Evolutionary conservation across 371 early-diverging fungal species (phyloP).

Genomic region (Rhizopus microsporus): DNA sequence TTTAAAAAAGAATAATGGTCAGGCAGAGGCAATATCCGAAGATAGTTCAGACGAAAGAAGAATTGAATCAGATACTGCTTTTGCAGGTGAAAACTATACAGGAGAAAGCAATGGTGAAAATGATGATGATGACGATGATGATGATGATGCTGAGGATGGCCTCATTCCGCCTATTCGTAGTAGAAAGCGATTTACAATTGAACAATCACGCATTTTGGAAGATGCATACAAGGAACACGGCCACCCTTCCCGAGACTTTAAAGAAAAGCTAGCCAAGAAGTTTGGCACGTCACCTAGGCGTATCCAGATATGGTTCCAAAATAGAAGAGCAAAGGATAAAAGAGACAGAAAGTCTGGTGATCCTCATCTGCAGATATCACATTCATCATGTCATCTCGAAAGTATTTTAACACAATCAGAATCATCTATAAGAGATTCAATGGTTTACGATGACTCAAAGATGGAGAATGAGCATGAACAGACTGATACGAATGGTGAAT

Average conservation of each 20-base stretch:
- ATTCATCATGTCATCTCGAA: not conserved
- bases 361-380: not conserved
- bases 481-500: no score
- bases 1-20: no score
- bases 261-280: slow-evolving; percentile 8
- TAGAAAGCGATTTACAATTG: slow-evolving; percentile 1
- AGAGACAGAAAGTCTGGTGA: not conserved
- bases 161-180: slow-evolving; percentile 8
- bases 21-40: no score
- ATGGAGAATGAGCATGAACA: no score
- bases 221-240: not conserved
- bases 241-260: slow-evolving; percentile 12
- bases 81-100: no score
- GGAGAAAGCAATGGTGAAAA: not conserved
- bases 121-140: slow-evolving; percentile 1
- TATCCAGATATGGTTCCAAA: slow-evolving; percentile 37
- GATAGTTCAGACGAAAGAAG: no score
- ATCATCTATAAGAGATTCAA: not conserved
- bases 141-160: not conserved
- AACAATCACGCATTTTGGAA: slow-evolving; percentile 5
- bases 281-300: slow-evolving; percentile 5
- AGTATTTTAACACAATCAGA: not conserved
- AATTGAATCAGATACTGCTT: no score
- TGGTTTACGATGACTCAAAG: not conserved
- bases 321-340: slow-evolving; percentile 30